Percentiles rank a stretch among this genome's conserved stretches.
These are phyloP conservation scores for Batkoa obscura DNA, from an alignment of 371 early-diverging fungal species.

Conservation along the genomic window DNA sequence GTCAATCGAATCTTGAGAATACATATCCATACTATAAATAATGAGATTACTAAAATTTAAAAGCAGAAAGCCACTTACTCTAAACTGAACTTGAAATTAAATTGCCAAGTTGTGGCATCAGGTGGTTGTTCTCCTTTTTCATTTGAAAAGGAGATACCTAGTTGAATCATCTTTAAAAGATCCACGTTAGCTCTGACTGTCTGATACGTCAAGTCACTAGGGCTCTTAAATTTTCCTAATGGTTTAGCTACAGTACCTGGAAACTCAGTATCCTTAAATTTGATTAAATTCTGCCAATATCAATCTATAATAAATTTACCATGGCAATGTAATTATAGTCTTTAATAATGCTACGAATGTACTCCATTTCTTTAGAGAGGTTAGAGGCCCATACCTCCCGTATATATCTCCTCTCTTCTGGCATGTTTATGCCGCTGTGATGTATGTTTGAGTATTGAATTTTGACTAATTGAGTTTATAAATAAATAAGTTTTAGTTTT, in stretches of 20 bases:
- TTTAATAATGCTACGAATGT: conserved; percentile 76
- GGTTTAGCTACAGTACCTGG: conserved; percentile 99
- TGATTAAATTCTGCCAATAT: not conserved
- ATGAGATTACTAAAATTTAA: too few relatives aligned
- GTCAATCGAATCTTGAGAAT: conserved; percentile 97
- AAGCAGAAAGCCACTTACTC: conserved; percentile 6
- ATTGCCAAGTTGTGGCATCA: conserved; percentile 96
- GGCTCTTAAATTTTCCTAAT: conserved; percentile 85
- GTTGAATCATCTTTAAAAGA: conserved; percentile 95
- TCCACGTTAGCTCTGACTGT: conserved; percentile 97
- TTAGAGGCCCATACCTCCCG: conserved; percentile 94
- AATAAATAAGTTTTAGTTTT: too few relatives aligned
- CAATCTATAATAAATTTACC: conserved; percentile 30
- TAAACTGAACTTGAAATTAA: conserved; percentile 97
- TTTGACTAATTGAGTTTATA: too few relatives aligned
- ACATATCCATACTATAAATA: conserved; percentile 69
- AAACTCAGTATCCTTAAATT: conserved; percentile 88
- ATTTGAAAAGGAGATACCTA: conserved; percentile 96
- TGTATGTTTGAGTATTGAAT: too few relatives aligned
- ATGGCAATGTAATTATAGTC: conserved; percentile 93
- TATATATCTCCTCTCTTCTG: too few relatives aligned
- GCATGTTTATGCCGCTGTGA: too few relatives aligned
- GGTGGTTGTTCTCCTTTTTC: conserved; percentile 80
- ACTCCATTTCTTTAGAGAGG: conserved; percentile 86
- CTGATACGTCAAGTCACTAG: conserved; percentile 96